Conservation (phyloP, 2,329 filamentous ascomycete species). For the Triangularia setosa region DNA sequence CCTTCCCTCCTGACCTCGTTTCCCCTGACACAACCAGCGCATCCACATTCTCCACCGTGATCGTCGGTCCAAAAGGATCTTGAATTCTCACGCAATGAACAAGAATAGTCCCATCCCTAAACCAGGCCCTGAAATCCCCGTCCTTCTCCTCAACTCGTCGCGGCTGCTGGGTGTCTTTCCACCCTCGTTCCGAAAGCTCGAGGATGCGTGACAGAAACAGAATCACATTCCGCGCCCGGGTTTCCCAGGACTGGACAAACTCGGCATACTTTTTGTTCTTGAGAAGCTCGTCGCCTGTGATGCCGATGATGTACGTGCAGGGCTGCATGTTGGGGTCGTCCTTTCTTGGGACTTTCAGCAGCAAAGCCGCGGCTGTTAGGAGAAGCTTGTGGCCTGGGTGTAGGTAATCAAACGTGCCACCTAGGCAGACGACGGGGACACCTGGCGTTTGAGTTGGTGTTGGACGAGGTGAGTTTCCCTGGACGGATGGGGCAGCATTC, state of each 20-base stretch:
- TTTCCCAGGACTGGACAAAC: constrained; percentile 74
- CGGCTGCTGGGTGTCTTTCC: constrained; percentile 41
- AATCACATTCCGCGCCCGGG: constrained; percentile 65
- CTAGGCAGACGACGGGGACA: constrained; percentile 69
- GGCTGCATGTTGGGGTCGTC: constrained; percentile 32
- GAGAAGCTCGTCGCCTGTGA: constrained; percentile 83
- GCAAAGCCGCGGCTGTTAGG: constrained; percentile 77
- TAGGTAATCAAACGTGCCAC: constrained; percentile 94
- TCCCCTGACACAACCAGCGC: constrained; percentile 84
- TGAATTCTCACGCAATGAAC: constrained; percentile 81
- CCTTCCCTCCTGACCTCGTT: constrained; percentile 76
- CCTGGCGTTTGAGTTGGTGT: constrained; percentile 27
- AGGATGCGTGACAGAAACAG: constrained; percentile 68
- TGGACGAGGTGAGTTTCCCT: constrained; percentile 7
- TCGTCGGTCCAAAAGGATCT: constrained; percentile 86
- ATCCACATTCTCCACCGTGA: constrained; percentile 73
- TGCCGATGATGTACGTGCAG: constrained; percentile 70
- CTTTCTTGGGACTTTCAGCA: constrained; percentile 52
- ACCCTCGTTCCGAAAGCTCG: constrained; percentile 39
- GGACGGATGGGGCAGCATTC: constrained; percentile 27
- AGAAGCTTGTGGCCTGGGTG: constrained; percentile 96
- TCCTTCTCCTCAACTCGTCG: constrained; percentile 31
- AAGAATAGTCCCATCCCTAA: constrained; percentile 56
- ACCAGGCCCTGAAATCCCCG: constrained; percentile 49
- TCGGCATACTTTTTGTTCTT: constrained; percentile 85